Base-by-base conservation (phyloP, 164 flowering plant species). In the Aristolochia californica region DNA sequence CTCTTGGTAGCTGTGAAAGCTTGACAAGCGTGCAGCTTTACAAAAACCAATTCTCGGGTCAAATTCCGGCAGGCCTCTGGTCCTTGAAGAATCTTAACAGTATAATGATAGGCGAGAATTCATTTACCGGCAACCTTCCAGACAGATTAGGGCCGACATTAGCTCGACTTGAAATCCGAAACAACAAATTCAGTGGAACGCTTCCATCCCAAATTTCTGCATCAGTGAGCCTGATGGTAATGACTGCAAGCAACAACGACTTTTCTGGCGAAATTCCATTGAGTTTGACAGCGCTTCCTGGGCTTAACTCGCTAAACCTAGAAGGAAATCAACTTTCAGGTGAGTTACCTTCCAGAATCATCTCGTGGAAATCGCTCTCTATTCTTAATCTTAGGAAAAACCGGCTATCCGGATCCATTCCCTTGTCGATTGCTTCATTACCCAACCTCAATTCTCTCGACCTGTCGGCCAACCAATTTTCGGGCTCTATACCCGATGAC, bases 61-160 rank as follows among this genome's bases (percentile, higher is more conserved):
- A 58, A 5, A 27, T 80, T 55, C 83, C 85, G 14, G 20, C 22
- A 0, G 78, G 76, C 2, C 43, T 83, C 15, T 85, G 86, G 88
- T 64, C 66, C 0, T 48, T 15, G 27, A 5, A 13, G 43, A 65
- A 70, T 47, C n/a, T 83, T 23, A 38, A 40, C 0, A 4, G 0
- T 0, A 5, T 83, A 45, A 58, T 58, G 48, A 12, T 78, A 13
- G 63, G 66, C 15, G 53, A 77, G 18, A 85, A 85, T 60, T 28
- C 28, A 17, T 78, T 83, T 34, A 55, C 79, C 0, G 88, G 86
- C 3, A 57, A 64, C 57, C 79, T 85, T 45, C 84, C 88, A 3
- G 63, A 53, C 21, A 59, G 25, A 26, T 17, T 79, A 28, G 60
- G 71, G 0, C 11, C 26, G 62, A 77, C 68, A 45, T 64, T 85